A percentile compares a stretch with the other conserved stretches of the same genome.
These are phyloP conservation scores for Monilinia fructicola DNA, from an alignment of 2,329 filamentous ascomycete species.

Conservation along the genomic window DNA sequence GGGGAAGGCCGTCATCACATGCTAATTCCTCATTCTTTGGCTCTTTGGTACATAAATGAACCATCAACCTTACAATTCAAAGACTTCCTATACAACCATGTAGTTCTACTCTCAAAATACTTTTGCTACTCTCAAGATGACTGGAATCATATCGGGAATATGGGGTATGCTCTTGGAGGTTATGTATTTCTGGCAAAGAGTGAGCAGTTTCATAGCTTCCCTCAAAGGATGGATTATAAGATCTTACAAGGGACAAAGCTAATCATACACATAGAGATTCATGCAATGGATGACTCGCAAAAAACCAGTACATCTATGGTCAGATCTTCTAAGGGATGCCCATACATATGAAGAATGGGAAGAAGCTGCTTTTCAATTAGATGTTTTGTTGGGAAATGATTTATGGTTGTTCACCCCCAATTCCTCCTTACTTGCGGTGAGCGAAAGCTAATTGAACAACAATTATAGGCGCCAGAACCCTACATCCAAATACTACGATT, in stretches of 20 bases:
- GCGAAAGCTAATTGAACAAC: not conserved
- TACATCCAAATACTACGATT: conserved; percentile 80
- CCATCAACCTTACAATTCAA: not conserved
- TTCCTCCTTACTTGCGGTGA: not conserved
- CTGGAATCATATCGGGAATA: conserved; percentile 44
- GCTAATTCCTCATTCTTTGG: conserved; percentile 17
- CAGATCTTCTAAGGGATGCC: conserved; percentile 64
- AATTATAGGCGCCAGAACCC: conserved; percentile 72
- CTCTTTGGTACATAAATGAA: not conserved
- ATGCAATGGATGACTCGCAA: conserved; percentile 65
- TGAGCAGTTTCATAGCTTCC: conserved; percentile 37
- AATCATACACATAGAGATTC: conserved; percentile 56
- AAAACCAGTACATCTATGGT: conserved; percentile 63
- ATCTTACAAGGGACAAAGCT: conserved; percentile 1
- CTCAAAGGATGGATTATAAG: not conserved
- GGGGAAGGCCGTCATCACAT: conserved; percentile 23
- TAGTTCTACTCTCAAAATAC: not conserved
- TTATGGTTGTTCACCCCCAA: conserved; percentile 59
- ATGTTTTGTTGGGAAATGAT: conserved; percentile 76
- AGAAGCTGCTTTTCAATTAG: conserved; percentile 77
- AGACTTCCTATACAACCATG: not conserved
- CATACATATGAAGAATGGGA: conserved; percentile 83
- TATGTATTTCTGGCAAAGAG: conserved; percentile 61
- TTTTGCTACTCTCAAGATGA: conserved; percentile 32
- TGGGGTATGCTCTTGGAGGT: conserved; percentile 62